Evolutionary conservation across 441 rosid genomes (phyloP), one percentile per base, ranked within the genome.

Genomic region (Populus trichocarpa): DNA sequence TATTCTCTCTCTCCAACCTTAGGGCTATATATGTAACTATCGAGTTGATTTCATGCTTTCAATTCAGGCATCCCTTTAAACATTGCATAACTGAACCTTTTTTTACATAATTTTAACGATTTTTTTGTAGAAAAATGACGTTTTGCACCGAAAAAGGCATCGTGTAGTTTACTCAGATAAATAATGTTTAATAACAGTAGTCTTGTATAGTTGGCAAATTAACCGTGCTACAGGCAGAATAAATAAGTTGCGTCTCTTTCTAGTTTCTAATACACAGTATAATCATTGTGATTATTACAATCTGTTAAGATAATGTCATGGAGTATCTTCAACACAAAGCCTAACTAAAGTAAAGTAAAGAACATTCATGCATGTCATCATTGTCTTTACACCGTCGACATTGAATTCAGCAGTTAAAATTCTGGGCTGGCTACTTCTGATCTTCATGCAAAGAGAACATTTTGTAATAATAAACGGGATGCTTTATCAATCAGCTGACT

Each of bases 1-100:
- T 78, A 78, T 78, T 78, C 81, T 78, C 67, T 78, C 8, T 76
- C 67, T 50, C 63, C 13, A 59, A 11, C 25, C 25, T 28, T 13
- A 40, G 28, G 12, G 20, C 18, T 32, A 20, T 11, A 40, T 40
- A 40, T 40, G 25, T 32, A 36, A 28, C 20, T 2, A 14, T 50
- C 10, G 46, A 30, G n/a, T 11, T 30, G n/a, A 23, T 23, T 16
- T 70, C 63, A n/a, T 40, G 18, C 40, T 35, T 69, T 9, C 36
- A 33, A 4, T 7, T 8, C 13, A 3, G 38, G 16, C 40, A 35
- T 25, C 20, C 72, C 40, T 32, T 32, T 30, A 30, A 26, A 35
- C 22, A 68, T 32, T 18, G 20, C 18, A 22, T 11, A 38, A 38
- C 9, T 38, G 9, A 38, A 9, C 42, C 12, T 10, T 38, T 38